A percentile compares a stretch with the other conserved stretches of the same genome.
Evolutionary conservation across 129 eudicot genomes (phyloP).

Genomic region (Sambucus nigra): DNA sequence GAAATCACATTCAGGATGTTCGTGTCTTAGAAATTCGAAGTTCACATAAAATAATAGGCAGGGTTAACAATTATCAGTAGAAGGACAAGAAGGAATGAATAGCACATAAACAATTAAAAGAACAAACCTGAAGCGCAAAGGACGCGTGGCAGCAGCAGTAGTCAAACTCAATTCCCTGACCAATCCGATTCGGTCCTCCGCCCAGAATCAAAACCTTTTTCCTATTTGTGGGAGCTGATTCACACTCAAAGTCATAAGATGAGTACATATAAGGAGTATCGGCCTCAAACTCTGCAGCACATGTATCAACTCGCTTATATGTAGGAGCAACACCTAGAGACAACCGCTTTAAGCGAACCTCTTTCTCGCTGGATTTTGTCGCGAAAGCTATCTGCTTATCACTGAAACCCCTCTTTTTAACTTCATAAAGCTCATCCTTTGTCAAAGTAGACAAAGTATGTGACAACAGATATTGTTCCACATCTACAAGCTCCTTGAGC

Average conservation of each 20-base stretch:
- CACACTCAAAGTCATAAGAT: slow-evolving; percentile 48
- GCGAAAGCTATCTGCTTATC: slow-evolving; percentile 89
- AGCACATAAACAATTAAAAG: not conserved
- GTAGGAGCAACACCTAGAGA: slow-evolving; percentile 64
- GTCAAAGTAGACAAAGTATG: slow-evolving; percentile 37
- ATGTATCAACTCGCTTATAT: slow-evolving; percentile 88
- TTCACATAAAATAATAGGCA: not conserved
- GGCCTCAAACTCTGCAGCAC: slow-evolving; percentile 96
- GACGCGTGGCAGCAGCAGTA: slow-evolving; percentile 97
- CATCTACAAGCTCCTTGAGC: slow-evolving; percentile 75
- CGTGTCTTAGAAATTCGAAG: too few relatives aligned
- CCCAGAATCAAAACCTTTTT: slow-evolving; percentile 83
- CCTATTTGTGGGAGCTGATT: slow-evolving; percentile 70
- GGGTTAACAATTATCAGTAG: not conserved
- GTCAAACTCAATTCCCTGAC: slow-evolving; percentile 93
- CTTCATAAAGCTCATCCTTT: slow-evolving; percentile 71
- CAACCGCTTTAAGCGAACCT: slow-evolving; percentile 54
- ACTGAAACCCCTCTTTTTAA: slow-evolving; percentile 78
- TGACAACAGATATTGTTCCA: slow-evolving; percentile 57
- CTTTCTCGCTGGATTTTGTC: slow-evolving; percentile 51
- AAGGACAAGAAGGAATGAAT: not conserved
- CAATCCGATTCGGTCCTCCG: slow-evolving; percentile 91
- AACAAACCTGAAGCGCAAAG: slow-evolving; percentile 88
- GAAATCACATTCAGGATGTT: too few relatives aligned
- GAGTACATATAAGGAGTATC: slow-evolving; percentile 96